Conservation (phyloP, 768 basidiomycete genomes). For the Plicaturopsis crispa region DNA sequence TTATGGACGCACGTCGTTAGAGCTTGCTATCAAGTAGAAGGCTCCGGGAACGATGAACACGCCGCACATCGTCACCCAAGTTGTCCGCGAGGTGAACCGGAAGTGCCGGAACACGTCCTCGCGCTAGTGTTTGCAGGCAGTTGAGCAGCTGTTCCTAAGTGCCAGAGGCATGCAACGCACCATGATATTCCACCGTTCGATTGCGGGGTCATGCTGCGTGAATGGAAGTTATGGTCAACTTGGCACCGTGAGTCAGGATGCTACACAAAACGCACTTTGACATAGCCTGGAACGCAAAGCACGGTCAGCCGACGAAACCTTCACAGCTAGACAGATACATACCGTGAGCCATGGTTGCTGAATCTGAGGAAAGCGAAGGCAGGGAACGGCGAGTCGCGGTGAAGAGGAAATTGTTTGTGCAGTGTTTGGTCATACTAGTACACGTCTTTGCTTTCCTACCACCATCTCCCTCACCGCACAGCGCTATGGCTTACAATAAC, state of each 20-base stretch:
- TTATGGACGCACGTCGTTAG: slow-evolving; percentile 24
- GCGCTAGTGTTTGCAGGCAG: slow-evolving; percentile 44
- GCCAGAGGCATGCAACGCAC: slow-evolving; percentile 29
- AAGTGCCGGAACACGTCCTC: slow-evolving; percentile 82
- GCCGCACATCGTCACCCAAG: slow-evolving; percentile 53
- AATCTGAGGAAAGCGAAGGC: neutral
- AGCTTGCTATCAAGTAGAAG: slow-evolving; percentile 36
- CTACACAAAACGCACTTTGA: neutral
- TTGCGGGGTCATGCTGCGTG: slow-evolving; percentile 24
- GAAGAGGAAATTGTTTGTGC: slow-evolving; percentile 20
- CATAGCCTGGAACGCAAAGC: no score
- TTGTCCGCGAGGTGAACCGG: slow-evolving; percentile 65
- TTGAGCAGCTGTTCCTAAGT: no score
- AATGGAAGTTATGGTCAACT: neutral
- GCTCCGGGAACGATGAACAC: slow-evolving; percentile 58
- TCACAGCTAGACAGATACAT: neutral
- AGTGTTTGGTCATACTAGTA: slow-evolving; percentile 27
- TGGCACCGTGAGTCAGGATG: neutral
- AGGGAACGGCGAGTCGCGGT: neutral
- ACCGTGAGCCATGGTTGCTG: no score
- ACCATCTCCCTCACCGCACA: slow-evolving; percentile 13
- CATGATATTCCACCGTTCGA: slow-evolving; percentile 55
- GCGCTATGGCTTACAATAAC: slow-evolving; percentile 75
- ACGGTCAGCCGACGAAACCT: no score
- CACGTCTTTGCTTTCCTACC: slow-evolving; percentile 19